These are phyloP conservation scores for Heimioporus sp. DNA, from an alignment of 768 basidiomycete genomes.

Conservation along the genomic window DNA sequence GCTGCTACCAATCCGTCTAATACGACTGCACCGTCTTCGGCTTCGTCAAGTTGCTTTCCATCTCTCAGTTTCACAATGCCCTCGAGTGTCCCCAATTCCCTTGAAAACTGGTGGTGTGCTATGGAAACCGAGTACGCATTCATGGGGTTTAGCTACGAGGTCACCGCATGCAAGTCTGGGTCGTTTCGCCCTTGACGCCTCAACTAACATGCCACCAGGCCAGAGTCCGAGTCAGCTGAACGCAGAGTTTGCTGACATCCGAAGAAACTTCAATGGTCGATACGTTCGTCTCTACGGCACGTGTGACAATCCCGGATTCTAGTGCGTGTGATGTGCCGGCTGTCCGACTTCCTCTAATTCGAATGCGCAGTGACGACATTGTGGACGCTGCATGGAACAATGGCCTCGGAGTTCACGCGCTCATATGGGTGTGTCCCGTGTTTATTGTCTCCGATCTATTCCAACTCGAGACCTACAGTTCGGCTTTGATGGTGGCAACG, in stretches of 20 bases:
- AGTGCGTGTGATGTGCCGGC: conserved; percentile 22
- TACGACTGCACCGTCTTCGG: not conserved
- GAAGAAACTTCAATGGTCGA: conserved; percentile 54
- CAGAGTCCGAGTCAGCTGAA: conserved; percentile 51
- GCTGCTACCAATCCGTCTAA: not conserved
- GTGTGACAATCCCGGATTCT: conserved; percentile 40
- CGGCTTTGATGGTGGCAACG: conserved; percentile 37
- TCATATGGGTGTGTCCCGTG: conserved; percentile 60
- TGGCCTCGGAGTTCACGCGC: conserved; percentile 67
- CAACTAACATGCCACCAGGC: conserved; percentile 37
- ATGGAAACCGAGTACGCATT: conserved; percentile 67
- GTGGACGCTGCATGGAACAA: conserved; percentile 68
- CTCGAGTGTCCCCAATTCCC: conserved; percentile 39
- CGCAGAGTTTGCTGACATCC: conserved; percentile 60
- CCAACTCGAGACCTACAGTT: conserved; percentile 23
- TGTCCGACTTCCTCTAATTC: conserved; percentile 15
- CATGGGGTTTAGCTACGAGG: conserved; percentile 75
- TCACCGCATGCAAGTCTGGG: conserved; percentile 52
- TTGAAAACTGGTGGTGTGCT: conserved; percentile 64
- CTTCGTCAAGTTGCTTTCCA: conserved; percentile 34
- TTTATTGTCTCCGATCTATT: not conserved
- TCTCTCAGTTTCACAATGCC: conserved; percentile 56
- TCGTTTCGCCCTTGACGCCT: not conserved
- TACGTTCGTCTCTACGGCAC: conserved; percentile 55
- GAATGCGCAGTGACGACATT: conserved; percentile 46